Conservation (phyloP, 2,329 filamentous ascomycete species). For the Arthrinium phaeospermum region DNA sequence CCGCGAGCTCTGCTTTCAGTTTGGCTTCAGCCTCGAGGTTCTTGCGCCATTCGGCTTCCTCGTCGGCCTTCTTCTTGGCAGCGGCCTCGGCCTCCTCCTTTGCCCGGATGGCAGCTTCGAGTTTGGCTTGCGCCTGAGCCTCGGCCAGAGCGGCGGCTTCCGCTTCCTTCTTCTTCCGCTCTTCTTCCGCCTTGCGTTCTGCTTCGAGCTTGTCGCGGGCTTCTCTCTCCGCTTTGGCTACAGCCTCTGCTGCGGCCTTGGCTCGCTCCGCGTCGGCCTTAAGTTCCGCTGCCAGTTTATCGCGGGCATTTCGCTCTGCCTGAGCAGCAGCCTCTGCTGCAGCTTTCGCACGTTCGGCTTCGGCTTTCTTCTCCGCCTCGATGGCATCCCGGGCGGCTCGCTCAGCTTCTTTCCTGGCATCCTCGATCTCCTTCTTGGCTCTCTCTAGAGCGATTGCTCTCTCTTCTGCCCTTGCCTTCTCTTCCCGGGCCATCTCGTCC, state of each 20-base stretch:
- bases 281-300: constrained; percentile 46
- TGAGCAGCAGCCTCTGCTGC: constrained; percentile 48
- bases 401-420: constrained; percentile 53
- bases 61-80: constrained; percentile 28
- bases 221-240: constrained; percentile 40
- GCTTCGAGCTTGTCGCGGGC: constrained; percentile 42
- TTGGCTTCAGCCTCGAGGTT: constrained; percentile 39
- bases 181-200: constrained; percentile 37
- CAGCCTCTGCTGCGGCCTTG: constrained; percentile 39
- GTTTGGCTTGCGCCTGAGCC: constrained; percentile 35
- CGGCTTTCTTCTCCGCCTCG: constrained; percentile 45
- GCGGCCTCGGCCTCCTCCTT: constrained; percentile 35
- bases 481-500: constrained; percentile 46
- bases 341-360: constrained; percentile 40
- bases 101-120: constrained; percentile 31
- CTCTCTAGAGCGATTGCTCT: constrained; percentile 50
- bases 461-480: constrained; percentile 41
- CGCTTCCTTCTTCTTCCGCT: constrained; percentile 33
- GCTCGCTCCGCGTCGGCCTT: constrained; percentile 44
- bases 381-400: constrained; percentile 47
- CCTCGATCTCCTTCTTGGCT: constrained; percentile 52
- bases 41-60: constrained; percentile 35
- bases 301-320: constrained; percentile 51
- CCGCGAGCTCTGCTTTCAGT: constrained; percentile 47
- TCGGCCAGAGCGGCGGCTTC: constrained; percentile 38